These are phyloP conservation scores for Cymbopogon citratus DNA, from an alignment of 176 grass and related monocot species.

Conservation along the genomic window DNA sequence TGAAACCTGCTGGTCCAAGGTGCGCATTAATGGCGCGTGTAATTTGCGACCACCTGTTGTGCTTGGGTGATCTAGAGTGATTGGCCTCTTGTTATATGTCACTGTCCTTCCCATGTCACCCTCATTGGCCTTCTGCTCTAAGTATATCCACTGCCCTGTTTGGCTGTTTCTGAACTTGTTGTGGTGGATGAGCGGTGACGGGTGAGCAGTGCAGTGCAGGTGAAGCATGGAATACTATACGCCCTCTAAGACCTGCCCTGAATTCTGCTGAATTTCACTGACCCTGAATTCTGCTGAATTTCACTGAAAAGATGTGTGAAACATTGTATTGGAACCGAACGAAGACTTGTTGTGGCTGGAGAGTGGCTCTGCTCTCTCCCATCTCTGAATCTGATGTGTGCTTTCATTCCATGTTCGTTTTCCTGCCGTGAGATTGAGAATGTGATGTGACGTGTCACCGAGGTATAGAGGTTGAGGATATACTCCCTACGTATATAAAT, in stretches of 20 bases:
- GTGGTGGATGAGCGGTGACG: neutral
- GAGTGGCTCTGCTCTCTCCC: too few species aligned
- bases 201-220: neutral
- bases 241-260: neutral
- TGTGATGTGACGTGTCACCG: too few species aligned
- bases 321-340: too few species aligned
- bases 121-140: neutral
- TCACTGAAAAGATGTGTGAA: neutral
- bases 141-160: neutral
- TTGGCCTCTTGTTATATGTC: constrained; percentile 37
- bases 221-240: constrained; percentile 19
- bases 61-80: constrained; percentile 19
- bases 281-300: neutral
- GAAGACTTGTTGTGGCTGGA: too few species aligned
- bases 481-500: constrained; percentile 10
- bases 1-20: constrained; percentile 36
- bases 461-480: too few species aligned
- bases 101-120: constrained; percentile 32
- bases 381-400: neutral
- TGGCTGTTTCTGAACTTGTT: neutral
- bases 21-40: constrained; percentile 34
- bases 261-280: neutral
- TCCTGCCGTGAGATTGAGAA: too few species aligned
- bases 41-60: constrained; percentile 24
- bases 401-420: neutral